Conservation (phyloP, 106 monocot genomes). For the Iris macrosiphon region DNA sequence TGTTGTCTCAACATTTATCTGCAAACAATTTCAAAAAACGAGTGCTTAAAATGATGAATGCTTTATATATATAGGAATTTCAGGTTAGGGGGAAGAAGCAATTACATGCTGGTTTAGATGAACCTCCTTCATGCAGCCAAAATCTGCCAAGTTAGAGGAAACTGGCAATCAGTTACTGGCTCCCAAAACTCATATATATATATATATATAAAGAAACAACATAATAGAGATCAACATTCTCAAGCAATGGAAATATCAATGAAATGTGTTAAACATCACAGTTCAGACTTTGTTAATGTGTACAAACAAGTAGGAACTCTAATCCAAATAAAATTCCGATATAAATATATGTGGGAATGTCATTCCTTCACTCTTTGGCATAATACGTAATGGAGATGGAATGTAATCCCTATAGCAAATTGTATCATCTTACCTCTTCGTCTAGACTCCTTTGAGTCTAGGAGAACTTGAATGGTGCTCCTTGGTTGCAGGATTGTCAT, state of each 20-base stretch:
- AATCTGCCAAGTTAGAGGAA: slow-evolving; percentile 30
- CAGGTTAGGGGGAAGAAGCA: slow-evolving; percentile 5
- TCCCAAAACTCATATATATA: slow-evolving; percentile 1
- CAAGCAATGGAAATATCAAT: background rate
- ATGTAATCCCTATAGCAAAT: background rate
- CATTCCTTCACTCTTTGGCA: too few species aligned
- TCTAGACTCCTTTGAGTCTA: too few species aligned
- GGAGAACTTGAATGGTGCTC: too few species aligned
- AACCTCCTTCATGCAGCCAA: slow-evolving; percentile 21
- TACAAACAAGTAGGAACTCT: background rate
- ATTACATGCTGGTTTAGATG: slow-evolving; percentile 48
- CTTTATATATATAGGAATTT: background rate
- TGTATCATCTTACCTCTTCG: too few species aligned
- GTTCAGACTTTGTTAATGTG: background rate
- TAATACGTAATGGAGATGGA: background rate
- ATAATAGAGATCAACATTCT: background rate
- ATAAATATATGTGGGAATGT: too few species aligned
- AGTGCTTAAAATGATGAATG: background rate
- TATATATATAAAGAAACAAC: background rate
- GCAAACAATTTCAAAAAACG: slow-evolving; percentile 10
- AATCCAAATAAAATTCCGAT: too few species aligned
- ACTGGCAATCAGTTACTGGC: background rate
- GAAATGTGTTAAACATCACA: background rate
- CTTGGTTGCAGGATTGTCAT: too few species aligned
- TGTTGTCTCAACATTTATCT: slow-evolving; percentile 44